Percentiles rank a stretch among this genome's conserved stretches.
Evolutionary conservation across 139 green algal species (phyloP).

Genomic region (Chlorella vulgaris): DNA sequence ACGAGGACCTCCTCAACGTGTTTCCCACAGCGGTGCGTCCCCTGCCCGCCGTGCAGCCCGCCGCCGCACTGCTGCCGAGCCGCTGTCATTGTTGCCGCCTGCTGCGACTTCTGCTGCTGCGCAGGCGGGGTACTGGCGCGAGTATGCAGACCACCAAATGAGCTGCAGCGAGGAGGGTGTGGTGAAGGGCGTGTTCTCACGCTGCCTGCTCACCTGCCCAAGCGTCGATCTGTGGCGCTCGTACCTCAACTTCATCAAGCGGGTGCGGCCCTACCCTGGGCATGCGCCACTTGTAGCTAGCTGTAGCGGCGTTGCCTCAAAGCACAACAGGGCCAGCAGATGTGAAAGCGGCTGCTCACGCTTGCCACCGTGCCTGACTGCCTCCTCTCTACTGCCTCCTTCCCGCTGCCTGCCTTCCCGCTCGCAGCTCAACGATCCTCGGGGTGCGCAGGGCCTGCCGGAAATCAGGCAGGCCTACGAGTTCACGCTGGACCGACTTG

Average conservation of each 20-base stretch:
- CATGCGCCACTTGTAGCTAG: too few relatives aligned
- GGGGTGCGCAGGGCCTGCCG: slow-evolving; percentile 56
- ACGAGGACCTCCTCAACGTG: slow-evolving; percentile 66
- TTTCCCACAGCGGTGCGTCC: slow-evolving; percentile 71
- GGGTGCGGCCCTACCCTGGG: slow-evolving; percentile 29
- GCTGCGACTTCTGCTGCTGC: neutral
- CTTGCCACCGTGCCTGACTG: too few relatives aligned
- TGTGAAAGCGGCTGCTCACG: too few relatives aligned
- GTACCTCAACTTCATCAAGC: slow-evolving; percentile 87
- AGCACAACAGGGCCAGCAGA: too few relatives aligned
- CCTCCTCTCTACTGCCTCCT: too few relatives aligned
- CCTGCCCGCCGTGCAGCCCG: neutral
- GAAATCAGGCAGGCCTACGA: slow-evolving; percentile 81
- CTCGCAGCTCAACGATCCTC: slow-evolving; percentile 55
- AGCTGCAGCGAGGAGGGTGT: slow-evolving; percentile 31
- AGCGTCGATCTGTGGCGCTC: slow-evolving; percentile 77
- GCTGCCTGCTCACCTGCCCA: slow-evolving; percentile 80
- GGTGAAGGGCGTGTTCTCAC: slow-evolving; percentile 79
- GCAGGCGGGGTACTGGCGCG: slow-evolving; percentile 68
- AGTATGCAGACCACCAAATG: slow-evolving; percentile 71
- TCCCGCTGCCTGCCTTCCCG: too few relatives aligned
- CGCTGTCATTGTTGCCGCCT: too few relatives aligned
- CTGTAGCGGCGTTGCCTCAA: too few relatives aligned
- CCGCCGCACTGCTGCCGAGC: neutral
- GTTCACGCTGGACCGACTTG: slow-evolving; percentile 85